phyloP scores from a whole-genome alignment of 1,284 basidiomycete genomes.

The Sutorius eximius region DNA sequence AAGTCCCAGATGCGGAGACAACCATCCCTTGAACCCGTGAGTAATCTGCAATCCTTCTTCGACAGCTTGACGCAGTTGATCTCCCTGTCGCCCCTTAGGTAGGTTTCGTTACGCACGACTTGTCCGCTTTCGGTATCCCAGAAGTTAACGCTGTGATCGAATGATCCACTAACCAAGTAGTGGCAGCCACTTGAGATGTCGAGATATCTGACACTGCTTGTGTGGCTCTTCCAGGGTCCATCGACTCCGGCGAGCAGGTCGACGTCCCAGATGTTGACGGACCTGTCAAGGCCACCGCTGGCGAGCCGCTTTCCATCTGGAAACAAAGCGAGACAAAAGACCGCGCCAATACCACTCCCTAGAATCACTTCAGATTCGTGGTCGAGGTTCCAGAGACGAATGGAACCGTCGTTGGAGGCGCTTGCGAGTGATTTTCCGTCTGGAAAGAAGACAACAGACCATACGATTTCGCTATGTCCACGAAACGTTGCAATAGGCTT shows the following conservation, averaged over 20 bases:
- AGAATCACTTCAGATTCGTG: conserved; percentile 27
- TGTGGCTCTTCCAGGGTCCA: conserved; percentile 27
- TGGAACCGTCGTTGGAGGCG: conserved; percentile 33
- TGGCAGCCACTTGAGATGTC: conserved; percentile 32
- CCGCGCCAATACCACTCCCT: conserved; percentile 21
- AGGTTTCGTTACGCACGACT: conserved; percentile 24
- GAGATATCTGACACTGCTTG: conserved; percentile 30
- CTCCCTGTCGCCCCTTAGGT: conserved; percentile 24
- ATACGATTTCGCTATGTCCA: conserved; percentile 32
- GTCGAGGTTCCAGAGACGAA: conserved; percentile 33
- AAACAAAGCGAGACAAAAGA: conserved; percentile 30
- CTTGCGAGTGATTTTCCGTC: conserved; percentile 26
- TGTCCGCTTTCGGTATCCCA: conserved; percentile 31
- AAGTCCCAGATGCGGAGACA: conserved; percentile 32
- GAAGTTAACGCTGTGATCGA: conserved; percentile 33
- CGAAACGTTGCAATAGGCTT: conserved; percentile 22
- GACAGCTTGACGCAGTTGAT: conserved; percentile 35
- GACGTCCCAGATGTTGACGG: conserved; percentile 31
- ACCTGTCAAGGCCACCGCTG: conserved; percentile 34
- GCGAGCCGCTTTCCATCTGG: conserved; percentile 30
- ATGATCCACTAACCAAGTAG: conserved; percentile 33
- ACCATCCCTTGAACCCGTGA: conserved; percentile 32
- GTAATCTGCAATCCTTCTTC: conserved; percentile 22
- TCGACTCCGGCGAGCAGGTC: conserved; percentile 20
- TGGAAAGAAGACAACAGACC: conserved; percentile 32